Evolutionary conservation across 2,329 filamentous ascomycete genomes (phyloP), one percentile per base, ranked within the genome.

Genomic region (Fusarium guadeloupense): DNA sequence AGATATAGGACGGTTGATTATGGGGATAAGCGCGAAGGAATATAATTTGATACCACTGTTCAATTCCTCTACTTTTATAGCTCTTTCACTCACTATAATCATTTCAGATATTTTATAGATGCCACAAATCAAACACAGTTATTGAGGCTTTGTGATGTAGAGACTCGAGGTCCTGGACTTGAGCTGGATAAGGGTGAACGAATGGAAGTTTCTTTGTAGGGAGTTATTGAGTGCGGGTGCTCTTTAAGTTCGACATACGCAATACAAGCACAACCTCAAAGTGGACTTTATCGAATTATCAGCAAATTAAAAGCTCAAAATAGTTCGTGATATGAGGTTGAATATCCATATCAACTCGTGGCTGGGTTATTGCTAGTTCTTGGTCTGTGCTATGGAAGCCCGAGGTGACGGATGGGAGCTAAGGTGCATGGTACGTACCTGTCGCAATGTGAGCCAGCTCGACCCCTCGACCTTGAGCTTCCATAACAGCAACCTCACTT

Each of bases 381-480:
- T 54, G 43, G 44, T 42, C 43, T 54, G 50, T 54, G 50, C 35
- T 30, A 30, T 23, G 25, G 9, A 12, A 10, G 4, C 23, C 23
- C 10, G 23, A 26, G 9, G 25, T 9, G 25, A 3, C 7, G 37
- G 31, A 3, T 10, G 37, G 31, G 35, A 37, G 35, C 34, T 34
- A 9, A 37, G 41, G 23, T 37, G 26, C 14, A 5, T 16, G 44
- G 52, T 53, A 62, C 59, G 52, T 64, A 62, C 48, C 42, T n/a
- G 58, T 57, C 52, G 53, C 49, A 50, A 59, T 20, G 21, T 49
- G 26, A 54, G 38, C 35, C 23, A 47, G 42, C 50, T 63, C 48
- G 17, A 59, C 43, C 62, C 58, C 62, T 66, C 55, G 48, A 58
- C 40, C 35, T 52, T 21, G 31, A 56, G 39, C 46, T 53, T 38